Evolutionary conservation across 1,284 basidiomycete species (phyloP).

Genomic region (Acaromyces ingoldii): DNA sequence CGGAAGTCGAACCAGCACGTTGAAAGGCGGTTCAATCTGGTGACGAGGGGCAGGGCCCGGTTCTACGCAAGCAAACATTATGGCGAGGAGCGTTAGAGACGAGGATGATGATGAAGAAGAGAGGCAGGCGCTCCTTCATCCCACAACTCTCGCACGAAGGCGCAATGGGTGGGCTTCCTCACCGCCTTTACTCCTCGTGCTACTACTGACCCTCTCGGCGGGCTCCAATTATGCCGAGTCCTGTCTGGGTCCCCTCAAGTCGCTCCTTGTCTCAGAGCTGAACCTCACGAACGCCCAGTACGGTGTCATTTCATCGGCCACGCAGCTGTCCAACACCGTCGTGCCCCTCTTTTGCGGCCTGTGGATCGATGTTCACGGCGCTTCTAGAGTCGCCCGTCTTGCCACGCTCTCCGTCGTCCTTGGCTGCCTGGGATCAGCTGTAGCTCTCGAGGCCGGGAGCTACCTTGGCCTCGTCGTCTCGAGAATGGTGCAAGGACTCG

Average conservation of each 20-base stretch:
- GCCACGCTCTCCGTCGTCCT: constrained; percentile 46
- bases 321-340: constrained; percentile 54
- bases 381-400: constrained; percentile 30
- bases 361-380: constrained; percentile 54
- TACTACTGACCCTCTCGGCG: neutral
- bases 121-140: too few species aligned
- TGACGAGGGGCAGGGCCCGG: too few species aligned
- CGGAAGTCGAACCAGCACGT: too few species aligned
- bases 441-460: constrained; percentile 18
- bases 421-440: constrained; percentile 47
- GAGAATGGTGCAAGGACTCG: constrained; percentile 37
- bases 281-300: constrained; percentile 62
- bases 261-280: neutral
- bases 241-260: neutral
- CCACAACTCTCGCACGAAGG: too few species aligned
- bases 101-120: too few species aligned
- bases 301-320: constrained; percentile 54
- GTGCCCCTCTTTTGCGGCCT: constrained; percentile 54
- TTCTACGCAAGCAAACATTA: too few species aligned
- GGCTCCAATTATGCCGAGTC: neutral
- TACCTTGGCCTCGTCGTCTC: constrained; percentile 35
- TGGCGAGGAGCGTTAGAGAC: too few species aligned
- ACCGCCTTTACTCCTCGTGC: too few species aligned
- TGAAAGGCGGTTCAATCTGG: too few species aligned
- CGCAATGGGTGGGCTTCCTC: too few species aligned